These are phyloP conservation scores for Blastobotrys peoriensis DNA, from an alignment of 805 yeast species.

Conservation along the genomic window DNA sequence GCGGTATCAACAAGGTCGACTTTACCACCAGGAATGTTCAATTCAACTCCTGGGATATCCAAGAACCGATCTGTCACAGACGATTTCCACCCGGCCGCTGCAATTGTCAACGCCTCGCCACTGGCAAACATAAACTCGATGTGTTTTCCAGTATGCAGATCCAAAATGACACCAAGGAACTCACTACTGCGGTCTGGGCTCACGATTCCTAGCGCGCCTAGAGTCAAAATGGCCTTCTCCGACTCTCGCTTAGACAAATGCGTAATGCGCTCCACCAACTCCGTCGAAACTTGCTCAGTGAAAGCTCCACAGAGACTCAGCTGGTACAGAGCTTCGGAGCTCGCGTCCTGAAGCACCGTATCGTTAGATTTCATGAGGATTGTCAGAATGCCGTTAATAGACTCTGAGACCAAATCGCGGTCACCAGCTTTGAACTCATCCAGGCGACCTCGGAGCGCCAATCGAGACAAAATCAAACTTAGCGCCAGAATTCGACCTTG, in stretches of 20 bases:
- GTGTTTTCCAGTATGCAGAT: constrained; percentile 59
- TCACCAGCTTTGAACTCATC: constrained; percentile 7
- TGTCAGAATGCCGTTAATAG: background rate
- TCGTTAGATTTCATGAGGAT: background rate
- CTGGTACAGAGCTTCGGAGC: constrained; percentile 30
- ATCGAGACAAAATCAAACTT: constrained; percentile 44
- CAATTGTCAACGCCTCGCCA: constrained; percentile 76
- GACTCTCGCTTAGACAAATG: constrained; percentile 41
- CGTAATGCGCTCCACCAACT: constrained; percentile 11
- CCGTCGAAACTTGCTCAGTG: constrained; percentile 15
- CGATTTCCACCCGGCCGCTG: constrained; percentile 74
- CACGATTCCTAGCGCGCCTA: constrained; percentile 49
- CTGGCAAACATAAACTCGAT: constrained; percentile 68
- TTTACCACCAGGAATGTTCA: background rate
- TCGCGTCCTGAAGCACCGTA: constrained; percentile 13
- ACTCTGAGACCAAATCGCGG: constrained; percentile 28
- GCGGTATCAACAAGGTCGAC: constrained; percentile 26
- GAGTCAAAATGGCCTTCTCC: constrained; percentile 52
- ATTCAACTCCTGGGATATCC: constrained; percentile 44
- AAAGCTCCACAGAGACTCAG: constrained; percentile 37
- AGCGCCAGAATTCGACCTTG: constrained; percentile 29
- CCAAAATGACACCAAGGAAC: constrained; percentile 45
- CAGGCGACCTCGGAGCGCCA: constrained; percentile 9
- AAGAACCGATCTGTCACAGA: constrained; percentile 43
- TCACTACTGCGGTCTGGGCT: constrained; percentile 24